These are phyloP conservation scores for Boletus speciosus DNA, from an alignment of 768 basidiomycete genomes.

Conservation along the genomic window DNA sequence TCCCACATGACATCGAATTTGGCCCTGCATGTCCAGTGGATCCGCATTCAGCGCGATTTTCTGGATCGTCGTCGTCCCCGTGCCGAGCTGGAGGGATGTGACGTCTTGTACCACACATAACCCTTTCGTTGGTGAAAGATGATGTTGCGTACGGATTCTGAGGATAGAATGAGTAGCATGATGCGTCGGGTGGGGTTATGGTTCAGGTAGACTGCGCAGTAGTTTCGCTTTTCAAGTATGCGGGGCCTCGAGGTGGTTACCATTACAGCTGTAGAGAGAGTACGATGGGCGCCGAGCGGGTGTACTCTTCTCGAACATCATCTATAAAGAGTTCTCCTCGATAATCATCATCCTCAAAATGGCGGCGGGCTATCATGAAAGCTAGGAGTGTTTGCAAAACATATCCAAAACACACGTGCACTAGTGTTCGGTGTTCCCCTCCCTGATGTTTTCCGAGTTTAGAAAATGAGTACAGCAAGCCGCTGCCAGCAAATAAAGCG, in stretches of 20 bases:
- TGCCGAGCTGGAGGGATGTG: constrained; percentile 6
- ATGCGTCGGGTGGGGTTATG: not conserved
- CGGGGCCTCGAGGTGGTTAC: not conserved
- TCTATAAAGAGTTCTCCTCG: no score
- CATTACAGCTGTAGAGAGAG: no score
- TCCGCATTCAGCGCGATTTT: constrained; percentile 18
- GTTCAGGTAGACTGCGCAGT: not conserved
- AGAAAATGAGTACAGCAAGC: no score
- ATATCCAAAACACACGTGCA: no score
- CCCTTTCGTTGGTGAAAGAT: constrained; percentile 21
- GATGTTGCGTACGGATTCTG: constrained; percentile 15
- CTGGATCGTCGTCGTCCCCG: constrained; percentile 18
- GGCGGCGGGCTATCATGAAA: no score
- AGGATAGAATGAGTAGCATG: constrained; percentile 23
- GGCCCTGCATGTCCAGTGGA: constrained; percentile 22
- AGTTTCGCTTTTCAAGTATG: not conserved
- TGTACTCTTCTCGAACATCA: no score
- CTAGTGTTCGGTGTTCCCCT: no score
- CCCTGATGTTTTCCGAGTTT: no score
- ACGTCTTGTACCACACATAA: constrained; percentile 22
- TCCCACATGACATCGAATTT: constrained; percentile 29
- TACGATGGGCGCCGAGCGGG: no score
- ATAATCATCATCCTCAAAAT: no score
- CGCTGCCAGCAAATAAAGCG: no score
- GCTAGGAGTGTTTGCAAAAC: no score